Evolutionary conservation across 208 protist species (phyloP), one percentile per base, ranked within the genome.

Genomic region (Leishmania tarentolae): DNA sequence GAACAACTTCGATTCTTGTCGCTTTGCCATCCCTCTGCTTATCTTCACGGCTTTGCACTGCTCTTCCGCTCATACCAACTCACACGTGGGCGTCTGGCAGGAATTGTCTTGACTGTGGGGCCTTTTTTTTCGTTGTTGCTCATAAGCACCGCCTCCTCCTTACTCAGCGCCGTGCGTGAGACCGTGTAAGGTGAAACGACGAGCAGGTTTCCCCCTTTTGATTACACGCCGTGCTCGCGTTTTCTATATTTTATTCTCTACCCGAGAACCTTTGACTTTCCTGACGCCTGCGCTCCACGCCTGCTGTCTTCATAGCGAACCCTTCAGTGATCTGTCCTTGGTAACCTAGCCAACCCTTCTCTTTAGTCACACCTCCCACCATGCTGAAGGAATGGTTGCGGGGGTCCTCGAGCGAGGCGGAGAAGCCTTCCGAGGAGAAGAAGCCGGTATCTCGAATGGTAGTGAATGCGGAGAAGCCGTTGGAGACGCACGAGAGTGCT

Each of bases 321-420:
- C 42, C 42, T 73, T 73, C 44, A 50, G 44, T 44, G 69, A 50
- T 73, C 24, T 4, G 11, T n/a, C n/a, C 44, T 31, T 44, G 28
- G 37, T 52, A 46, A 53, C 44, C 24, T 52, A 46, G 69, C 11
- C 44, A 21, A 53, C 9, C 21, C 47, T 71, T 13, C 5, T 71
- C 7, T 72, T 42, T 73, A 73, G 69, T 73, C 6, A 28, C 69
- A 37, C 28, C n/a, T 31, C 46, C 13, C 56, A 46, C 35, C 61
- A 97, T 97, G 94, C 88, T 97, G 88, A 91, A 88, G 83, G 91
- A 96, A 75, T 97, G 91, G 91, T 82, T 97, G 74, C 88, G 92
- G 52, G 92, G 91, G 2, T 89, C 88, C 3, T 87, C 86, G 17
- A 70, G 42, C 47, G 75, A 80, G 68, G 50, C 79, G 19, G 85